phyloP scores from a whole-genome alignment of 2,329 filamentous ascomycete species.

The Phyllosticta citrichinensis region DNA sequence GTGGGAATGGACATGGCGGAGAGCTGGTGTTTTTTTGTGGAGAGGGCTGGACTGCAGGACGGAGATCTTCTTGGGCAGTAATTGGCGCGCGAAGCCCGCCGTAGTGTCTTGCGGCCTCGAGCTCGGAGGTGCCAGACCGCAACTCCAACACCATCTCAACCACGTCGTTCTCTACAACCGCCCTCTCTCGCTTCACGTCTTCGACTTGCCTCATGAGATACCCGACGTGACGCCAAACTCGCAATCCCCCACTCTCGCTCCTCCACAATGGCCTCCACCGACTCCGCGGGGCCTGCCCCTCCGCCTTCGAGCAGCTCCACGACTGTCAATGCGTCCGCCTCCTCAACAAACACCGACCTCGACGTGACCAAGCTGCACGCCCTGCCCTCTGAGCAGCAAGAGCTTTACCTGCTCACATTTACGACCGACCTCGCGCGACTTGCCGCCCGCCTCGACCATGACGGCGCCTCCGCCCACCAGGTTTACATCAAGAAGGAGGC shows the following conservation, averaged over 20 bases:
- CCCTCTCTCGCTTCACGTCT: neutral
- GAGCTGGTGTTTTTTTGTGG: neutral
- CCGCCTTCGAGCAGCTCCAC: conserved; percentile 27
- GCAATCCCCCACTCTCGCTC: neutral
- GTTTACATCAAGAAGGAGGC: conserved; percentile 88
- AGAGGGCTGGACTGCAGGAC: neutral
- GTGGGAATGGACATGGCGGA: conserved; percentile 1
- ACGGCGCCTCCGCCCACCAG: conserved; percentile 81
- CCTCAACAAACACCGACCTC: conserved; percentile 57
- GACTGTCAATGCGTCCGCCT: neutral
- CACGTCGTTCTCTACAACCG: neutral
- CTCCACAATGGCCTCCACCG: conserved; percentile 11
- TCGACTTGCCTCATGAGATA: conserved; percentile 1
- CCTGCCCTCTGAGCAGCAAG: conserved; percentile 87
- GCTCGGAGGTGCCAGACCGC: conserved; percentile 7
- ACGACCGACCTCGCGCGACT: conserved; percentile 74
- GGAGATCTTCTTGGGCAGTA: neutral
- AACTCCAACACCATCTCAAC: neutral
- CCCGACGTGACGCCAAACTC: neutral
- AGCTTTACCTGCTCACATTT: conserved; percentile 85
- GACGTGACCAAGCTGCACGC: conserved; percentile 82
- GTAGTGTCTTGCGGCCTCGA: conserved; percentile 1
- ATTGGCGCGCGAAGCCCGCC: neutral
- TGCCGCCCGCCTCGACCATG: conserved; percentile 61
- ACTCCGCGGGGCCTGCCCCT: conserved; percentile 12